Conservation (phyloP, 331 rosid species). For the Prunus yedoensis region DNA sequence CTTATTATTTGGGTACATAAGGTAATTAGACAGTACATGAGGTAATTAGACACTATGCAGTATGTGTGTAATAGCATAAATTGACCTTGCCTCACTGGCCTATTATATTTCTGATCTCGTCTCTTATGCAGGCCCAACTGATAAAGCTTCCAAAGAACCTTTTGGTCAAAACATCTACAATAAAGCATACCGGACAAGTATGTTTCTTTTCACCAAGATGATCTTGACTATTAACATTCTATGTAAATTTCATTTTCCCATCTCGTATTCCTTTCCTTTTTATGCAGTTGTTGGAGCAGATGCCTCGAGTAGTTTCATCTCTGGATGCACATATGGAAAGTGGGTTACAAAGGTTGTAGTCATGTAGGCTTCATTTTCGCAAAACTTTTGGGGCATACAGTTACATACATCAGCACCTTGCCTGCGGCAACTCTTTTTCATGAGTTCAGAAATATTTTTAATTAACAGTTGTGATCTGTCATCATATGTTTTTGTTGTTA, state of each 20-base stretch:
- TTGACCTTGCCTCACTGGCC: not conserved
- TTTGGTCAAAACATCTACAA: conserved; percentile 57
- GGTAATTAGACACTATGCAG: not conserved
- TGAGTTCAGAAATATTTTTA: not conserved
- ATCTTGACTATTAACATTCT: not conserved
- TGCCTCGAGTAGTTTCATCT: conserved; percentile 78
- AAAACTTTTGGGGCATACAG: not conserved
- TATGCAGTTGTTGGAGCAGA: conserved; percentile 70
- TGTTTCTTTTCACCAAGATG: conserved; percentile 7
- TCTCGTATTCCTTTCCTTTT: conserved; percentile 15
- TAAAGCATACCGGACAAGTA: conserved; percentile 83
- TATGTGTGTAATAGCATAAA: not conserved
- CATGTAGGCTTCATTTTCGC: not conserved
- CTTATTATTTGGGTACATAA: not conserved
- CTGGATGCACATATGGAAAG: conserved; percentile 78
- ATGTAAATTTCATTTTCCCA: not conserved
- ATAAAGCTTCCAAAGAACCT: conserved; percentile 77
- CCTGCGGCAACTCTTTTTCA: not conserved
- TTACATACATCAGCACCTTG: not conserved
- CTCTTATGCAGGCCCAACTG: conserved; percentile 59
- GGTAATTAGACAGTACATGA: no score
- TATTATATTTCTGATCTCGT: conserved; percentile 8
- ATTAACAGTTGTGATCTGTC: not conserved
- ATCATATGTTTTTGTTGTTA: not conserved
- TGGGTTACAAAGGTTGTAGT: conserved; percentile 68